Base-by-base conservation (phyloP, 169 alveolate genomes). In the Cryptosporidium tyzzeri region DNA sequence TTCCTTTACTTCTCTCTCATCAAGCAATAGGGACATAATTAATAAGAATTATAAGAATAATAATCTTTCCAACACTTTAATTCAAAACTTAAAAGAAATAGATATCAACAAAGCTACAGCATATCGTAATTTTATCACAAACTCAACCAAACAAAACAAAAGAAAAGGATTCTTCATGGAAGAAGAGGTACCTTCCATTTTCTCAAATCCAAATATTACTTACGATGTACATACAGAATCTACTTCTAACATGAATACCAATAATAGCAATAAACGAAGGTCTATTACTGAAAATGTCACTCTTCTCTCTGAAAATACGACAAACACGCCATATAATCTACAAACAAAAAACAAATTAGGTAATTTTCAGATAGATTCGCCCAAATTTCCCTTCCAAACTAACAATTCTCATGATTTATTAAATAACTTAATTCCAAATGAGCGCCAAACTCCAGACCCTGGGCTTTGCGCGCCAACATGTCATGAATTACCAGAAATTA, bases 41-140 rank as follows among this genome's bases (percentile, higher is more conserved):
- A 51, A 73, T 37, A 31, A 59, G 8, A 29, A 29, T 39, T 37
- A 35, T 33, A 59, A 59, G 18, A 31, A n/a, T 39, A 35, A 73
- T 26, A 59, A 26, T 10, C 9, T 23, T 16, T 31, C 67, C 23
- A 73, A 51, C 55, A 53, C 14, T 7, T 12, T 73, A 16, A 73
- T 73, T 59, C 37, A 59, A 59, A 41, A 21, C 10, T 14, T 73
- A 58, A 50, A 23, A 10, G 70, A 73, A 14, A 73, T 73, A 48
- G 86, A 73, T 21, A 73, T 73, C 16, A 73, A 73, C 39, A 73
- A 73, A 48, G 62, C 51, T 14, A n/a, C 18, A 33, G 21, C 33
- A 59, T 4, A 41, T 14, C 41, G 0, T 3, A 37, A 14, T 12
- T 14, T 14, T 9, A 6, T 21, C 1, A 6, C 55, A 33, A 39